Conservation (phyloP, 2,329 filamentous ascomycete genomes). For the Cadophora sp. region DNA sequence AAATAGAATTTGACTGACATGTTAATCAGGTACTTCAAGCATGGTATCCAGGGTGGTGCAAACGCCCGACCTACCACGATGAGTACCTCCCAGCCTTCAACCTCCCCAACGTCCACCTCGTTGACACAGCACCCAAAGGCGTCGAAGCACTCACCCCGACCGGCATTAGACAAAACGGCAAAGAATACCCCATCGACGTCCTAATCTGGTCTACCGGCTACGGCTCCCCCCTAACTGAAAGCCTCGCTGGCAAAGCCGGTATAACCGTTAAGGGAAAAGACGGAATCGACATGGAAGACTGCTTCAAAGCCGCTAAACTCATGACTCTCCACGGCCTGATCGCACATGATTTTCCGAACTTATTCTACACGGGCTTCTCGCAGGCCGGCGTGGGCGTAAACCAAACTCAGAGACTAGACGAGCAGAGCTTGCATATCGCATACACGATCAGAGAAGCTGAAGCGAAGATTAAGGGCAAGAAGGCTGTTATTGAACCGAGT, state of each 20-base stretch:
- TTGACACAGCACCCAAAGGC: slow-evolving; percentile 64
- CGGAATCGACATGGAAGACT: slow-evolving; percentile 53
- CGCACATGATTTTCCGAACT: slow-evolving; percentile 59
- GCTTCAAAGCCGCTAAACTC: slow-evolving; percentile 51
- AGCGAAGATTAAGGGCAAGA: slow-evolving; percentile 26
- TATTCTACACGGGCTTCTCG: slow-evolving; percentile 55
- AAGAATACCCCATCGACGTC: slow-evolving; percentile 56
- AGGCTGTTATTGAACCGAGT: slow-evolving; percentile 52
- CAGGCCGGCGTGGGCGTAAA: slow-evolving; percentile 52
- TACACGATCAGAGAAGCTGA: slow-evolving; percentile 51
- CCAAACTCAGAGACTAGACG: slow-evolving; percentile 48
- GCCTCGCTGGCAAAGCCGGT: slow-evolving; percentile 45
- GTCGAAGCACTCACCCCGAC: slow-evolving; percentile 53
- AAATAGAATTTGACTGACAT: neutral
- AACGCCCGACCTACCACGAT: slow-evolving; percentile 68
- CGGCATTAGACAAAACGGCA: slow-evolving; percentile 55
- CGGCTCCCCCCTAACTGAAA: slow-evolving; percentile 22
- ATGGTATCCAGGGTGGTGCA: slow-evolving; percentile 69
- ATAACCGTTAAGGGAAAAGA: slow-evolving; percentile 53
- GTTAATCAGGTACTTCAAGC: slow-evolving; percentile 46
- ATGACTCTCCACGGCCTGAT: slow-evolving; percentile 60
- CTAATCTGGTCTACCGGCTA: slow-evolving; percentile 55
- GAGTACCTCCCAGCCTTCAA: slow-evolving; percentile 67
- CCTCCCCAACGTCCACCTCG: slow-evolving; percentile 60
- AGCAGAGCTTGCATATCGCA: slow-evolving; percentile 51